Evolutionary conservation across 352 stramenopile genomes (phyloP).

Genomic region (Phytophthora pinifolia): DNA sequence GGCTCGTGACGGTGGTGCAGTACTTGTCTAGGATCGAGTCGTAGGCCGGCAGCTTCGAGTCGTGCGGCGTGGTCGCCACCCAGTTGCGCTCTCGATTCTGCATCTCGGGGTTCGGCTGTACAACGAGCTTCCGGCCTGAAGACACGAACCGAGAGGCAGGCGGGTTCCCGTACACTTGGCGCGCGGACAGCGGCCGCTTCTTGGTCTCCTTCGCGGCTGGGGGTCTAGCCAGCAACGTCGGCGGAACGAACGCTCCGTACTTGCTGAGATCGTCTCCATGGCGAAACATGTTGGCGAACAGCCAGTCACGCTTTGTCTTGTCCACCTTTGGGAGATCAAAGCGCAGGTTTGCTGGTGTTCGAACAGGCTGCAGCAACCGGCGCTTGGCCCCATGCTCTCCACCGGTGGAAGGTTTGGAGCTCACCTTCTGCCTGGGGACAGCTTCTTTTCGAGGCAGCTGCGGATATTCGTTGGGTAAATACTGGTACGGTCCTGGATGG

Average conservation of each 20-base stretch:
- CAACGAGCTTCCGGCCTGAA: slow-evolving; percentile 17
- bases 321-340: slow-evolving; percentile 55
- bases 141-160: slow-evolving; percentile 5
- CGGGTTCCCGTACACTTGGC: slow-evolving; percentile 15
- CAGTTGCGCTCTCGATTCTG: slow-evolving; percentile 56
- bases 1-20: slow-evolving; percentile 74
- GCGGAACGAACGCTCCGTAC: slow-evolving; percentile 63
- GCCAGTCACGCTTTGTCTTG: slow-evolving; percentile 73
- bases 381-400: slow-evolving; percentile 19
- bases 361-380: slow-evolving; percentile 48
- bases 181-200: slow-evolving; percentile 26
- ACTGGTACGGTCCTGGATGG: slow-evolving; percentile 6
- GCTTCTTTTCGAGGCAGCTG: slow-evolving; percentile 42
- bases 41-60: slow-evolving; percentile 61
- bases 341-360: slow-evolving; percentile 47
- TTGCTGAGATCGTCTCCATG: slow-evolving; percentile 64
- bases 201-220: slow-evolving; percentile 11
- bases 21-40: slow-evolving; percentile 83
- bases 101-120: slow-evolving; percentile 16
- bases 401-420: slow-evolving; percentile 18
- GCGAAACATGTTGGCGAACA: slow-evolving; percentile 82
- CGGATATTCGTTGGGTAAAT: slow-evolving; percentile 29
- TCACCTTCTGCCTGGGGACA: slow-evolving; percentile 42
- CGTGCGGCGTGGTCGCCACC: slow-evolving; percentile 43
- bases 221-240: slow-evolving; percentile 14